Percentiles rank a stretch among this genome's conserved stretches.
Evolutionary conservation across 1,139 yeast species (phyloP).

Genomic region (Blastobotrys persicus): DNA sequence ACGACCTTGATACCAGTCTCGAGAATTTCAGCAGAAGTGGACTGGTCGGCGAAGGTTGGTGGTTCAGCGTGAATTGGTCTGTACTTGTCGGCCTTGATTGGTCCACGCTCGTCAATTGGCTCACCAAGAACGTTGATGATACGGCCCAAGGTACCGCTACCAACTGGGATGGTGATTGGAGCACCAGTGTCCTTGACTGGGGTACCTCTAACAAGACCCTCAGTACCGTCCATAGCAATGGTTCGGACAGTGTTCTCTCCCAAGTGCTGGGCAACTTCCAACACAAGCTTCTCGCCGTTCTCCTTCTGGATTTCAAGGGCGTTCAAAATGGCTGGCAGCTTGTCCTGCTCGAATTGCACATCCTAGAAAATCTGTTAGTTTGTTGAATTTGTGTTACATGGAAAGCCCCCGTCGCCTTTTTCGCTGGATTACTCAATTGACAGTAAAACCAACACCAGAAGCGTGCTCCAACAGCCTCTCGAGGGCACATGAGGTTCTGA

Average conservation of each 20-base stretch:
- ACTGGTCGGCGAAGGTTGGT: slow-evolving; percentile 93
- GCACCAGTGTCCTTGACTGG: slow-evolving; percentile 91
- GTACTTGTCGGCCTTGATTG: slow-evolving; percentile 85
- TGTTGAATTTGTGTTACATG: too few relatives aligned
- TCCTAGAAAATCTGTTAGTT: slow-evolving; percentile 41
- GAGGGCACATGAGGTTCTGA: too few relatives aligned
- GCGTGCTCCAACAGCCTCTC: too few relatives aligned
- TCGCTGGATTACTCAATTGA: too few relatives aligned
- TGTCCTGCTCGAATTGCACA: slow-evolving; percentile 97
- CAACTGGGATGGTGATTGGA: slow-evolving; percentile 98
- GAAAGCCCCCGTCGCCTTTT: too few relatives aligned
- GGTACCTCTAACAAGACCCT: slow-evolving; percentile 99
- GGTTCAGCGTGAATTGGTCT: slow-evolving; percentile 99
- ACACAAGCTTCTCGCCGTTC: slow-evolving; percentile 68
- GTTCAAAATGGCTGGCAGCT: slow-evolving; percentile 94
- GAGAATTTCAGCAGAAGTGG: slow-evolving; percentile 91
- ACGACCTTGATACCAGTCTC: slow-evolving; percentile 99
- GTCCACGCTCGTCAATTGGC: slow-evolving; percentile 99
- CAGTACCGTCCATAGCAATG: slow-evolving; percentile 99
- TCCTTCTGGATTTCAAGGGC: slow-evolving; percentile 83
- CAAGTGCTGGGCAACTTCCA: slow-evolving; percentile 98
- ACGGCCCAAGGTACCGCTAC: slow-evolving; percentile 98
- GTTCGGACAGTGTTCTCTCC: slow-evolving; percentile 99
- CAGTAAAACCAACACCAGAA: too few relatives aligned
- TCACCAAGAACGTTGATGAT: slow-evolving; percentile 98